Evolutionary conservation across 495 filamentous ascomycete genomes (phyloP), one percentile per base, ranked within the genome.

Genomic region (Entonaema liquescens): DNA sequence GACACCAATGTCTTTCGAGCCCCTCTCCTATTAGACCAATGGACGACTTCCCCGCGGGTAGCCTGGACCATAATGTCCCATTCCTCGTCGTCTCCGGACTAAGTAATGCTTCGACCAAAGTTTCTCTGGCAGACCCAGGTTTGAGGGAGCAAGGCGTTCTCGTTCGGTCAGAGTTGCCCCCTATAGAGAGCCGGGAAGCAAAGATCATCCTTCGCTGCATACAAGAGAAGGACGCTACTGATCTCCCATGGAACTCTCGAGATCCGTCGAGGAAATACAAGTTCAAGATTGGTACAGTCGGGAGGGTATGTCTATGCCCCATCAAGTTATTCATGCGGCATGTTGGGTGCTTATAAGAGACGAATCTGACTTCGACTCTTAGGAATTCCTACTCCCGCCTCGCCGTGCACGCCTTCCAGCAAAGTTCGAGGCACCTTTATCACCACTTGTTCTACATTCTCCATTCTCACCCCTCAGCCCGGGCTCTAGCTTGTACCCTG

Each of bases 381-480:
- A 88, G 85, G 81, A 83, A 36, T 80, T 83, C 67, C 70, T 83
- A 13, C 78, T 88, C 5, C 86, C 85, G 21, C 69, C 83, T 79
- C 87, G 71, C 72, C 82, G 73, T 81, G 87, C 82, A 73, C 85
- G 69, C 71, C 78, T 76, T 62, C 82, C 79, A 9, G 81, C 86
- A 5, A 81, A 84, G 31, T 79, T 81, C 67, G 82, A 83, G 17
- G 67, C 77, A 19, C 79, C 84, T 11, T 76, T 79, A 21, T 76
- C 83, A 62, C 77, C 80, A 5, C 80, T 83, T 40, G 76, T 87
- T 12, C 84, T 97, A 15, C 94, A 98, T 77, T 97, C 94, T 2
- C 91, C 94, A 2, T 87, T 96, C 57, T 98, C 94, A 5, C 94
- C 94, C 6, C 83, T 97, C 58, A 92, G 91, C 19, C 92, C 93